Evolutionary conservation across 164 flowering plant genomes (phyloP).

Genomic region (Magnolia kwangsiensis): DNA sequence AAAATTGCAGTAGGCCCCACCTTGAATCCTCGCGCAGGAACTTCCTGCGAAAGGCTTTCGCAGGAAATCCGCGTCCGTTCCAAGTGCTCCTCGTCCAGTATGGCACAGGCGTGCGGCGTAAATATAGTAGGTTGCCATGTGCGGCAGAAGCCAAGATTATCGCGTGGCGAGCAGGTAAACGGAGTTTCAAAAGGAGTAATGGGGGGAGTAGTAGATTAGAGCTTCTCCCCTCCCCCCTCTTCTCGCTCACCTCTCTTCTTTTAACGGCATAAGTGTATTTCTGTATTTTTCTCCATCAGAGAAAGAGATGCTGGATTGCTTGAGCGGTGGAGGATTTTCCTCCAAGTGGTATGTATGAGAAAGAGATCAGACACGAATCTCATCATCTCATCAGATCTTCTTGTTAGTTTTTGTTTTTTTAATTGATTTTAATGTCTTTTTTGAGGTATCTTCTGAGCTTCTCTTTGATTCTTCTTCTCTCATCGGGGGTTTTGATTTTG

Average conservation of each 20-base stretch:
- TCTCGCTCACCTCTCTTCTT: background rate
- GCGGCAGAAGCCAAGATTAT: too few relatives aligned
- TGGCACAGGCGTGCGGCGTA: too few relatives aligned
- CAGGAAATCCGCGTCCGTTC: too few relatives aligned
- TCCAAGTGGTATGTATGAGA: constrained; percentile 55
- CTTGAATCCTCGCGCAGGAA: too few relatives aligned
- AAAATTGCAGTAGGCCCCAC: too few relatives aligned
- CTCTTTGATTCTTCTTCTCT: background rate
- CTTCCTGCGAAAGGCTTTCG: too few relatives aligned
- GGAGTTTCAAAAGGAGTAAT: background rate
- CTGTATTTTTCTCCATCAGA: background rate
- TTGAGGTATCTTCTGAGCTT: background rate
- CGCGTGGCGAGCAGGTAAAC: background rate
- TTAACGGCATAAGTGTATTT: background rate
- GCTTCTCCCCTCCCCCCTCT: background rate
- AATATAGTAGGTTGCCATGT: too few relatives aligned
- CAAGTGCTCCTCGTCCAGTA: too few relatives aligned
- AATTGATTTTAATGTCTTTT: background rate
- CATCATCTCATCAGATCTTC: background rate
- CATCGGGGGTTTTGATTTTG: background rate
- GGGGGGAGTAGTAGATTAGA: background rate
- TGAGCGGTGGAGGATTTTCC: constrained; percentile 66
- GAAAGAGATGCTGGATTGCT: constrained; percentile 60
- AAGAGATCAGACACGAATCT: background rate
- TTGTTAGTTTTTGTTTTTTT: background rate